Base-by-base conservation (phyloP, 1,284 basidiomycete genomes). In the Marasmius fiardii region DNA sequence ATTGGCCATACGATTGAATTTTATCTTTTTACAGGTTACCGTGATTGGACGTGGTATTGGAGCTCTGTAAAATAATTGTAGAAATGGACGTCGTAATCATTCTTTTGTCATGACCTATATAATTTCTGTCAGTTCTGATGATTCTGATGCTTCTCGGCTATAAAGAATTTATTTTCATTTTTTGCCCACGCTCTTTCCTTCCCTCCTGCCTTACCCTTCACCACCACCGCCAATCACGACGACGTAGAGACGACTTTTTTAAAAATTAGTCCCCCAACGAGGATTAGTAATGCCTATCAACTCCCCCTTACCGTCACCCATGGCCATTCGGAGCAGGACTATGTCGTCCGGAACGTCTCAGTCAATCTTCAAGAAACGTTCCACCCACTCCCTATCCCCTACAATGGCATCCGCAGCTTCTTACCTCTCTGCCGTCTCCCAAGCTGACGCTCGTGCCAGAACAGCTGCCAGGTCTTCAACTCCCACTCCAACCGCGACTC, bases 371-470 rank as follows among this genome's bases (percentile, higher is more conserved):
- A 79, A 75, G 65, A 86, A 77, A 67, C 80, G 86, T 65, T 78
- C 78, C 58, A 79, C 81, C 4, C 65, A 74, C 7, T 73, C 78
- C 16, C 71, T 74, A 51, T 53, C 72, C 23, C 59, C 71, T 1
- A 68, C 78, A 61, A 76, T 82, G 71, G 64, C 81, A 21, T 82
- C 84, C 4, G 88, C 88, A 18, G 81, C 85, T 11, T 86, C 85
- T 26, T 90, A 90, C 68, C 79, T 90, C 28, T 84, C 83, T 54
- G 86, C 86, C 5, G 77, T 89, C 37, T 85, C 84, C 35, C 73
- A 88, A 68, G 86, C 87, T 26, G 86, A 89, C 65, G 80, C 83
- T 34, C 76, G 81, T 43, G 79, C 84, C 6, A 67, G 82, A 66
- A 63, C 39, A 41, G 39, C 39, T n/a, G n/a, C n/a, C 6, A 41